Evolutionary conservation across 2,329 filamentous ascomycete species (phyloP), one percentile per base, ranked within the genome.

Genomic region (Fusarium buharicum): DNA sequence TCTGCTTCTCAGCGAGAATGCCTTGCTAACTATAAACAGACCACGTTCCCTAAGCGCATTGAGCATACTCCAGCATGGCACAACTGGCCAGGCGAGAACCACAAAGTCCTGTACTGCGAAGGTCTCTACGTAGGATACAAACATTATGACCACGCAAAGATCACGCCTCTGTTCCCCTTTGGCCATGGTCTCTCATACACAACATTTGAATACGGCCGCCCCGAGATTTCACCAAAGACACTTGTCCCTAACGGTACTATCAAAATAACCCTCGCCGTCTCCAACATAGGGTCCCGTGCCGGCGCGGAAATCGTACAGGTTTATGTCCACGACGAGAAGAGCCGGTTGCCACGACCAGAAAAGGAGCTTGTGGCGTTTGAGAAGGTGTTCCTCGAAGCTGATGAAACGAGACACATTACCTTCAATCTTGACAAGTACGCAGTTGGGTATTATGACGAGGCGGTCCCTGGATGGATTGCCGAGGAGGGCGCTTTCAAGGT

Each of bases 161-260:
- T 88, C 45, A 76, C 80, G 6, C 86, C 87, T 0, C 79, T 90
- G 0, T 92, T 91, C 75, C 81, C 88, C 24, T 92, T 92, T 64
- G 90, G 90, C 11, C 88, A 91, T 71, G 90, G 90, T 2, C 80
- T 92, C 8, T 90, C 87, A 0, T 93, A 92, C 73, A 91, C 89
- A 0, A 83, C 77, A 0, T 92, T 92, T 71, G 80, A 82, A 41
- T 89, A 90, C 69, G 85, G 86, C 13, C 77, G 80, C 1, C 82
- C 86, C 0, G 81, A 80, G 4, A 78, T 88, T 49, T 80, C 76
- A 66, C 68, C 72, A 3, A 73, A 74, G 48, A 72, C 77, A 2
- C 71, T 84, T 51, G 66, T 74, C 33, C 67, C 79, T 37, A 64
- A 78, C 52, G 75, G 67, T 44, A 75, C 70, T 1, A 75, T 83